Evolutionary conservation across 306 rosid genomes (phyloP).

Genomic region (Trifolium fragiferum): DNA sequence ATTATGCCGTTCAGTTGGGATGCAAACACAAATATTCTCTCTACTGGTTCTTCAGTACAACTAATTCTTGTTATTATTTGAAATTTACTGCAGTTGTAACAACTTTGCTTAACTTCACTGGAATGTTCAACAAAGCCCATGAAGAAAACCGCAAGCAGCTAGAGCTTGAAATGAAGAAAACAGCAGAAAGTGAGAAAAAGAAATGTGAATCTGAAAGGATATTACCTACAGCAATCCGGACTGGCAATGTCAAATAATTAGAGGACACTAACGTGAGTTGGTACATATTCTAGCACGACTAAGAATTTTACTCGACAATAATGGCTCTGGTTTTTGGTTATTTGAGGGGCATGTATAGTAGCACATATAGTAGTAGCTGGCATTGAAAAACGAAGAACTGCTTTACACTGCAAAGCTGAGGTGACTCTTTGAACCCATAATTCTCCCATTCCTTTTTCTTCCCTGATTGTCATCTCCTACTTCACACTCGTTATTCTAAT

Average conservation of each 20-base stretch:
- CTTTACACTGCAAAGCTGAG: constrained; percentile 40
- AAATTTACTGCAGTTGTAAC: constrained; percentile 63
- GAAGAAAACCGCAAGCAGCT: constrained; percentile 77
- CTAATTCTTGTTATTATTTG: constrained; percentile 36
- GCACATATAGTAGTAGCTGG: constrained; percentile 35
- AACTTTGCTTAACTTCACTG: constrained; percentile 77
- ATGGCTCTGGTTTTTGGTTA: constrained; percentile 36
- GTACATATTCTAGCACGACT: constrained; percentile 39
- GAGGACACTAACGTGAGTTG: constrained; percentile 29
- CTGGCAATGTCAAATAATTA: constrained; percentile 56
- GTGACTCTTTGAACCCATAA: constrained; percentile 32
- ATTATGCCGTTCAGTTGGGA: constrained; percentile 1
- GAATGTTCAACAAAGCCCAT: constrained; percentile 77
- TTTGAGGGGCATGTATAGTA: constrained; percentile 39
- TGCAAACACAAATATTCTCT: neutral
- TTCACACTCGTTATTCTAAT: constrained; percentile 18
- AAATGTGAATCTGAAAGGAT: constrained; percentile 53
- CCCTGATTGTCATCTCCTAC: constrained; percentile 18
- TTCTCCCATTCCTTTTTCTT: constrained; percentile 4
- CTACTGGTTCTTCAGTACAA: neutral
- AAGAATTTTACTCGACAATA: constrained; percentile 33
- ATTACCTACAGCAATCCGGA: constrained; percentile 51
- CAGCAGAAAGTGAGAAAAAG: constrained; percentile 66
- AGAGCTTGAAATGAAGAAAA: constrained; percentile 78
- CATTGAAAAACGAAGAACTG: constrained; percentile 18